phyloP scores from a whole-genome alignment of 2,329 filamentous ascomycete species.

The Trichoderma citrinoviride region DNA sequence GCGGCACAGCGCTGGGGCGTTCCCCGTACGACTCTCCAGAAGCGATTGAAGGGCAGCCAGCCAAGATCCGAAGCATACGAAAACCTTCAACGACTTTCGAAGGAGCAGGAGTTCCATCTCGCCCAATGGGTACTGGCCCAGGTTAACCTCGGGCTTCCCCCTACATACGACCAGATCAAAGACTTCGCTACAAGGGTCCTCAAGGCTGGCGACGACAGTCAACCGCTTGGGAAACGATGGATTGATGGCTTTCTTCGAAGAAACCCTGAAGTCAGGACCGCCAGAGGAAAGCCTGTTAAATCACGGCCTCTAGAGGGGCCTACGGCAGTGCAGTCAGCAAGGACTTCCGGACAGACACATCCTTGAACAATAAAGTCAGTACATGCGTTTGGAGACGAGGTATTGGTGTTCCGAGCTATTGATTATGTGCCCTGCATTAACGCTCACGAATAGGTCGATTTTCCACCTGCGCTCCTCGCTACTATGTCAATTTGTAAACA shows the following conservation, averaged over 20 bases:
- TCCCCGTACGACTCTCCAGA: not conserved
- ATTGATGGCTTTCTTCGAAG: slow-evolving; percentile 13
- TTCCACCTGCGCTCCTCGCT: too few relatives aligned
- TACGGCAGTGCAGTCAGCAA: too few relatives aligned
- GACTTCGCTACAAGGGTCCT: slow-evolving; percentile 11
- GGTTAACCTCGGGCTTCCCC: not conserved
- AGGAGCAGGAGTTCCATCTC: slow-evolving; percentile 17
- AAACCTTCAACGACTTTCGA: slow-evolving; percentile 15
- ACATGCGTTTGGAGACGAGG: too few relatives aligned
- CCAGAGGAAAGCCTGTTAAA: not conserved
- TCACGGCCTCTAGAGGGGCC: too few relatives aligned
- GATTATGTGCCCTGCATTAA: too few relatives aligned
- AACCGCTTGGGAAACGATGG: slow-evolving; percentile 22
- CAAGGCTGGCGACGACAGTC: slow-evolving; percentile 2
- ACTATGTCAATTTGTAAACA: too few relatives aligned
- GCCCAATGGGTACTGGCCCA: slow-evolving; percentile 13
- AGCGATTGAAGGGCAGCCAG: not conserved
- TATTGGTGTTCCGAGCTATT: too few relatives aligned
- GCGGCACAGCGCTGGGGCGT: slow-evolving; percentile 14
- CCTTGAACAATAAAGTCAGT: too few relatives aligned
- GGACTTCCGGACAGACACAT: too few relatives aligned
- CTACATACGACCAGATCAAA: slow-evolving; percentile 16
- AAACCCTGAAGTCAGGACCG: slow-evolving; percentile 16
- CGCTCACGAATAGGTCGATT: too few relatives aligned
- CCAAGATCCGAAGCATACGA: not conserved